Evolutionary conservation across 345 rosid species (phyloP).

Genomic region (Citrus glauca): DNA sequence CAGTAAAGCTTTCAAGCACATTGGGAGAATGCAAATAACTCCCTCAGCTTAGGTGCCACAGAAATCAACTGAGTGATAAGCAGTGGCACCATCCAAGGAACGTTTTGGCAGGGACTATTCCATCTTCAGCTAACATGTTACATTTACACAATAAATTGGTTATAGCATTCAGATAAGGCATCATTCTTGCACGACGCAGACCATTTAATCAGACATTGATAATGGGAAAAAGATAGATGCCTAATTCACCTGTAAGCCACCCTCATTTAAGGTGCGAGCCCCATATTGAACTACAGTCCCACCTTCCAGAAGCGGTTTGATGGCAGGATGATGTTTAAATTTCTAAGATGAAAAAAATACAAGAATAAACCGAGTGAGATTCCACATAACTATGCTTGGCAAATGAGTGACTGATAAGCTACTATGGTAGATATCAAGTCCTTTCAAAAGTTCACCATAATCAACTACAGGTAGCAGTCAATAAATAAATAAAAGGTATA

Average conservation of each 20-base stretch:
- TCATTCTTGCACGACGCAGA: background rate
- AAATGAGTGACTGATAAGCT: background rate
- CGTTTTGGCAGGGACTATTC: background rate
- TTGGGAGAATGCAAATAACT: background rate
- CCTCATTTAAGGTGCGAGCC: constrained; percentile 95
- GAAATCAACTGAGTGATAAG: background rate
- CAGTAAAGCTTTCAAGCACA: background rate
- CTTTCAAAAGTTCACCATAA: background rate
- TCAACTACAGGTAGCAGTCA: background rate
- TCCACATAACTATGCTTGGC: constrained; percentile 4
- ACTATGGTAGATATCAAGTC: background rate
- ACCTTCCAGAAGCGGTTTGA: constrained; percentile 76
- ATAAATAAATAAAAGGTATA: background rate
- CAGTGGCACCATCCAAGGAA: background rate
- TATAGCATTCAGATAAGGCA: background rate
- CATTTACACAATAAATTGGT: background rate
- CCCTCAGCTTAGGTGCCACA: background rate
- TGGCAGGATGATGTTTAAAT: constrained; percentile 92
- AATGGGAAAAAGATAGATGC: background rate
- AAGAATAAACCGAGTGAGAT: constrained; percentile 11
- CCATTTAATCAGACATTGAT: background rate
- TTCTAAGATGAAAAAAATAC: constrained; percentile 39
- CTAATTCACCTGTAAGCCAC: constrained; percentile 88
- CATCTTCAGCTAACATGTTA: background rate
- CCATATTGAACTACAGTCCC: constrained; percentile 90